These are phyloP conservation scores for Colletotrichum sp. DNA, from an alignment of 2,329 filamentous ascomycete genomes.

Conservation along the genomic window DNA sequence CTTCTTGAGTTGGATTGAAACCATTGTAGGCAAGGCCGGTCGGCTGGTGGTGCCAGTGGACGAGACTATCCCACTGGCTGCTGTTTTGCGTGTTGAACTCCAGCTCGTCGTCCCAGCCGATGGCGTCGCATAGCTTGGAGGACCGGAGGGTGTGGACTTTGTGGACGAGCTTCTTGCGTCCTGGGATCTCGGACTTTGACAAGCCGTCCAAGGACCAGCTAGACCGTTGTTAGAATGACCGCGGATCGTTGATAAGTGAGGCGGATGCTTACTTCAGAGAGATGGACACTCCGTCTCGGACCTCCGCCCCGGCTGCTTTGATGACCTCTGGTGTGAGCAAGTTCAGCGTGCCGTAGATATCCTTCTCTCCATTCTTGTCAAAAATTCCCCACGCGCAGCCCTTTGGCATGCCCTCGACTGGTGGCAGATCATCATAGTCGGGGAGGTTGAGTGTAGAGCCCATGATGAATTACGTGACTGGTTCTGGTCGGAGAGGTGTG, in stretches of 20 bases:
- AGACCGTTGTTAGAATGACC: background rate
- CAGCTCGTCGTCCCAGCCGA: conserved; percentile 54
- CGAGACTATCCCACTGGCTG: conserved; percentile 62
- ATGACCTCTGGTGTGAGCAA: conserved; percentile 53
- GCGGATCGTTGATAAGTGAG: background rate
- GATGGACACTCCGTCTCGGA: conserved; percentile 53
- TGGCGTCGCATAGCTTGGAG: conserved; percentile 27
- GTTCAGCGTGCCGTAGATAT: conserved; percentile 58
- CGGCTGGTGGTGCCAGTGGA: conserved; percentile 50
- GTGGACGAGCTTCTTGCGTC: conserved; percentile 40
- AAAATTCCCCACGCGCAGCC: conserved; percentile 60
- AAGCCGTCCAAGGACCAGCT: conserved; percentile 51
- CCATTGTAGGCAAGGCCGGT: conserved; percentile 57
- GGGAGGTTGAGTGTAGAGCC: conserved; percentile 34
- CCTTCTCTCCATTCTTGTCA: conserved; percentile 53
- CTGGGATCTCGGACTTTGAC: conserved; percentile 35
- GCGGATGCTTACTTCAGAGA: conserved; percentile 52
- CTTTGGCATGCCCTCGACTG: conserved; percentile 47
- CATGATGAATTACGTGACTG: background rate
- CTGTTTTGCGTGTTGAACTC: conserved; percentile 61
- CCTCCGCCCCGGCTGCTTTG: conserved; percentile 44
- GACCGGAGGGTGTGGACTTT: conserved; percentile 38
- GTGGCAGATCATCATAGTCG: conserved; percentile 47
- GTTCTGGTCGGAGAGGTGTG: no score
- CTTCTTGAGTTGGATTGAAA: conserved; percentile 38